Evolutionary conservation across 768 basidiomycete genomes (phyloP), one percentile per base, ranked within the genome.

Genomic region (Mrakia blollopis): DNA sequence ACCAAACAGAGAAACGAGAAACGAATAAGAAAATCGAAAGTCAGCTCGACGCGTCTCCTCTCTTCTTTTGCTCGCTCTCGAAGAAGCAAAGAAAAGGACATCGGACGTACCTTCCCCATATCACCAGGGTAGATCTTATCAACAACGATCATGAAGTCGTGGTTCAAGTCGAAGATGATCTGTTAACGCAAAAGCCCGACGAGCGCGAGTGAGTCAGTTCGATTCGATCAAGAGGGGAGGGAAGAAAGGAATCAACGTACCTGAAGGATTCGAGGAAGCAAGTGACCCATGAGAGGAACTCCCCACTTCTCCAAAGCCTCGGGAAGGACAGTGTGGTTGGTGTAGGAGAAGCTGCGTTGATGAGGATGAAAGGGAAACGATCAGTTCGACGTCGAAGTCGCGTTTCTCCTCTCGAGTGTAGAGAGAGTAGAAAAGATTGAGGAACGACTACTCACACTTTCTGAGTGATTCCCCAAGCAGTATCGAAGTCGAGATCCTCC

Each of bases 71-170:
- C 52, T 21, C 23, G 25, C 21, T 11, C 11, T 44, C 44, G 52
- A 54, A 52, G 52, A n/a, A n/a, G n/a, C n/a, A n/a, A n/a, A n/a
- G 52, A 16, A 21, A 23, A 9, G 25, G 10, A n/a, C n/a, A n/a
- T n/a, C n/a, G n/a, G n/a, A n/a, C 52, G 52, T 2, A 54, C 52
- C 52, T 89, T 87, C 0, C 91, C 94, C 41, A 88, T 87, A 81
- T 98, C 95, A 2, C 89, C 90, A 0, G 97, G 97, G 88, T 89
- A 98, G 84, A 90, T 89, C 84, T 88, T 89, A 84, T 94, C 93
- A 50, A 98, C 94, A 57, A 90, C 91, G 89, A 80, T 72, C 50
- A 86, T 81, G 41, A 62, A 57, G 54, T 52, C 72, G 54, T 77
- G 57, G 63, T 82, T 82, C 76, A 94, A 91, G 83, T 94, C 93